Conservation (phyloP, 1,284 basidiomycete genomes). For the Ustilago cynodontis region DNA sequence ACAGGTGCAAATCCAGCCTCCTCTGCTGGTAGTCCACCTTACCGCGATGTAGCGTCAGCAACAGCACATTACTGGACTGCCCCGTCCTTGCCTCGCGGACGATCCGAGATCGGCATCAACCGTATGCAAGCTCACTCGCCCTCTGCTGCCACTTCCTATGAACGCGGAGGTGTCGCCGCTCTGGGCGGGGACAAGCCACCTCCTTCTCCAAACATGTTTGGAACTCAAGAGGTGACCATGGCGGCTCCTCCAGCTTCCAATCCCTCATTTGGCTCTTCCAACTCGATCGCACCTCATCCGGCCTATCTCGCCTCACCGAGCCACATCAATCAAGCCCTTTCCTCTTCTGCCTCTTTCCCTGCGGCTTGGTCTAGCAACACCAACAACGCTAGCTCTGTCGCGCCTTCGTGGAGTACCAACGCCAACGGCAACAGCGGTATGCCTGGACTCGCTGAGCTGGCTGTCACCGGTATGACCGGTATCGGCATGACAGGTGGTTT, state of each 20-base stretch:
- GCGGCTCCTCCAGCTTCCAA: neutral
- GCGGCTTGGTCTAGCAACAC: neutral
- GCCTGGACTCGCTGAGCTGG: slow-evolving; percentile 4
- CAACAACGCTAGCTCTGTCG: neutral
- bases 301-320: slow-evolving; percentile 37
- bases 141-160: slow-evolving; percentile 26
- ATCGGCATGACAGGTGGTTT: neutral
- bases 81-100: slow-evolving; percentile 24
- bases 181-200: neutral
- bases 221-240: neutral
- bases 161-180: slow-evolving; percentile 15
- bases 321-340: neutral
- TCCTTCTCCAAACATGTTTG: slow-evolving; percentile 9
- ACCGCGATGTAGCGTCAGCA: slow-evolving; percentile 27
- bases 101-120: slow-evolving; percentile 21
- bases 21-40: slow-evolving; percentile 22
- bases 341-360: neutral
- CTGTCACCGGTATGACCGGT: neutral
- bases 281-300: slow-evolving; percentile 31
- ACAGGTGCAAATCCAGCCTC: neutral
- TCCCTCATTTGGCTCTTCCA: neutral
- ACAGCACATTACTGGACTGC: slow-evolving; percentile 26
- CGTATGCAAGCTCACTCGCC: slow-evolving; percentile 1
- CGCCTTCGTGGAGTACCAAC: slow-evolving; percentile 30
- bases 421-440: slow-evolving; percentile 2